A percentile compares a stretch with the other conserved stretches of the same genome.
Conservation (phyloP, 192 early-diverging fungal genomes). For the Mycoemilia scoparia region DNA sequence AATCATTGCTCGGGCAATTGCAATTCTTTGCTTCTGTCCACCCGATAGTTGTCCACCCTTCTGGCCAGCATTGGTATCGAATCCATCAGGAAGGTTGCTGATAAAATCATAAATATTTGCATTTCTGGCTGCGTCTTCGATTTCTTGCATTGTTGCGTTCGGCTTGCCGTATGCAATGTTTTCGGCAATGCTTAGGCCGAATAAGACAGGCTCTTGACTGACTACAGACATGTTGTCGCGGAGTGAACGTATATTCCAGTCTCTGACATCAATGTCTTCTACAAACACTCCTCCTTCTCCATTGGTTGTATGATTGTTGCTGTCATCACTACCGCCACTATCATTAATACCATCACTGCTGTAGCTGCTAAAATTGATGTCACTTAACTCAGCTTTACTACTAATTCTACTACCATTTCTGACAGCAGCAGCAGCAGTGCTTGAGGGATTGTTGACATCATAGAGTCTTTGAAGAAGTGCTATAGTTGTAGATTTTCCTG, state of each 20-base stretch:
- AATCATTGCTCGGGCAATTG: conserved; percentile 51
- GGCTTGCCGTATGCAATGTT: conserved; percentile 68
- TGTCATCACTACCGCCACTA: too few species aligned
- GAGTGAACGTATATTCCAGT: conserved; percentile 47
- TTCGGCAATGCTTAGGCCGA: conserved; percentile 70
- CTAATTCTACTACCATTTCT: too few species aligned
- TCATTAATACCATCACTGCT: too few species aligned
- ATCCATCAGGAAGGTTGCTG: conserved; percentile 31
- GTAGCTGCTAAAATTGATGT: too few species aligned
- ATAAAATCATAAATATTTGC: conserved; percentile 50
- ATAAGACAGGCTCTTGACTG: conserved; percentile 81
- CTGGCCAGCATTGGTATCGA: conserved; percentile 49
- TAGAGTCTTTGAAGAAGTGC: conserved; percentile 61
- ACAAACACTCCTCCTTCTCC: conserved; percentile 37
- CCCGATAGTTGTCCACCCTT: conserved; percentile 42
- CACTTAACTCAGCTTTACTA: too few species aligned
- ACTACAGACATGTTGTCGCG: conserved; percentile 69
- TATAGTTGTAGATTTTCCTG: conserved; percentile 60
- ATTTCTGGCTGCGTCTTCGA: conserved; percentile 33
- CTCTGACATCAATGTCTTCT: conserved; percentile 36
- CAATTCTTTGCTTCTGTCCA: conserved; percentile 52
- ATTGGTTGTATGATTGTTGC: too few species aligned
- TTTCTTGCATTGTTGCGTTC: conserved; percentile 30
- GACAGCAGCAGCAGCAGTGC: too few species aligned
- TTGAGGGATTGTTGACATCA: too few species aligned